These are phyloP conservation scores for Suillus variegatus DNA, from an alignment of 768 basidiomycete species.

Conservation along the genomic window DNA sequence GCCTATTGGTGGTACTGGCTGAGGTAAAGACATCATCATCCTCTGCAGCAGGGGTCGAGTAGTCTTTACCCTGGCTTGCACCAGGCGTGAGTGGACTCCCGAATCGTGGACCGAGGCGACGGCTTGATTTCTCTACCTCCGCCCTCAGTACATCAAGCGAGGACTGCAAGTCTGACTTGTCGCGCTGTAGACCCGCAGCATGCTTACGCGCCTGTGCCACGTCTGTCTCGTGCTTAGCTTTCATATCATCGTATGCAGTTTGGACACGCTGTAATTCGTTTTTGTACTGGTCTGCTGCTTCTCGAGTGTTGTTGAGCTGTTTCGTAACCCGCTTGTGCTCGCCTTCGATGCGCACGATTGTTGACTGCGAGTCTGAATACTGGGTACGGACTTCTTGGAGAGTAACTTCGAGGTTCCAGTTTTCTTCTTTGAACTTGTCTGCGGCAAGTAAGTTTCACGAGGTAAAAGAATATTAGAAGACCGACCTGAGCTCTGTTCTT, in stretches of 20 bases:
- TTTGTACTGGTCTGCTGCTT: constrained; percentile 82
- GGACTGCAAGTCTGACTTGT: constrained; percentile 90
- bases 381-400: constrained; percentile 84
- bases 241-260: constrained; percentile 66
- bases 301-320: constrained; percentile 69
- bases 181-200: constrained; percentile 83
- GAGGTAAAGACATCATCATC: constrained; percentile 71
- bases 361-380: constrained; percentile 63
- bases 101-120: constrained; percentile 58
- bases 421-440: constrained; percentile 98
- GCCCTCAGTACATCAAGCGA: constrained; percentile 74
- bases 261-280: constrained; percentile 79
- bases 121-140: constrained; percentile 65
- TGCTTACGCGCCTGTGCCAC: constrained; percentile 89
- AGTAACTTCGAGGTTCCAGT: constrained; percentile 97
- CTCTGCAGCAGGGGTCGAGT: constrained; percentile 57
- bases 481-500: constrained; percentile 81
- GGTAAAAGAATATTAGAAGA: constrained; percentile 7
- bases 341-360: constrained; percentile 68
- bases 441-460: constrained; percentile 8
- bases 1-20: constrained; percentile 62
- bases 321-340: constrained; percentile 84
- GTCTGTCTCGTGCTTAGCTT: constrained; percentile 92
- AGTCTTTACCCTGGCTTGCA: constrained; percentile 43
- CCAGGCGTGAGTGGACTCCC: constrained; percentile 78